Conservation (phyloP, 2,329 filamentous ascomycete species). For the Trichoderma lentiforme region DNA sequence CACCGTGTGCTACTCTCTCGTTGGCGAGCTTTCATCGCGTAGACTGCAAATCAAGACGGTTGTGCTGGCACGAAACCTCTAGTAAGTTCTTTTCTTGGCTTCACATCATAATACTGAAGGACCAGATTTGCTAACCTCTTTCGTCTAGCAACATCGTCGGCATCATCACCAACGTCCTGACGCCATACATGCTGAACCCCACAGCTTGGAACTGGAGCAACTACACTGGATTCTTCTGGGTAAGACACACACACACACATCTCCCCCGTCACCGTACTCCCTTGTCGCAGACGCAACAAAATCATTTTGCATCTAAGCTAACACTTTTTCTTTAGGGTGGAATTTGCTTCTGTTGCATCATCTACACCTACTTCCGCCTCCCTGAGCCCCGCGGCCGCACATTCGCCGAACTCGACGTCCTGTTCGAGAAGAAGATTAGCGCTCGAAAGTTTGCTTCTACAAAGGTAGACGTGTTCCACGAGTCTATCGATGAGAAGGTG, state of each 20-base stretch:
- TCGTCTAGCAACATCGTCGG: conserved; percentile 66
- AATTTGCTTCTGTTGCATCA: conserved; percentile 73
- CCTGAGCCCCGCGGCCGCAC: conserved; percentile 78
- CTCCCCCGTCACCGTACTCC: neutral
- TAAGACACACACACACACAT: conserved; percentile 23
- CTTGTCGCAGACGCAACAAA: neutral
- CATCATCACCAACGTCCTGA: conserved; percentile 77
- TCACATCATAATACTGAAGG: neutral
- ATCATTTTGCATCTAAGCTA: neutral
- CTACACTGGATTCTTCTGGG: conserved; percentile 84
- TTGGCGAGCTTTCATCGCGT: conserved; percentile 78
- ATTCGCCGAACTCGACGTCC: conserved; percentile 80
- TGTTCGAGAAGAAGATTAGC: conserved; percentile 71
- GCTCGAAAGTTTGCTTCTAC: conserved; percentile 69
- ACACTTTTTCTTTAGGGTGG: conserved; percentile 48
- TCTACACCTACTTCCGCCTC: conserved; percentile 59
- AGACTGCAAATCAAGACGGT: conserved; percentile 89
- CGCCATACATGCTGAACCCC: conserved; percentile 91
- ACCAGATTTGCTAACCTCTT: neutral
- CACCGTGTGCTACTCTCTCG: conserved; percentile 85
- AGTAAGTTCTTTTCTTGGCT: conserved; percentile 43
- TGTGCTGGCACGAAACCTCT: conserved; percentile 76
- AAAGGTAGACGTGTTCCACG: conserved; percentile 54
- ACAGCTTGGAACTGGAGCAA: conserved; percentile 84
- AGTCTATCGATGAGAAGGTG: conserved; percentile 46